Evolutionary conservation across 257 asterid genomes (phyloP), one percentile per base, ranked within the genome.

Genomic region (Parsonsia alboflavescens): DNA sequence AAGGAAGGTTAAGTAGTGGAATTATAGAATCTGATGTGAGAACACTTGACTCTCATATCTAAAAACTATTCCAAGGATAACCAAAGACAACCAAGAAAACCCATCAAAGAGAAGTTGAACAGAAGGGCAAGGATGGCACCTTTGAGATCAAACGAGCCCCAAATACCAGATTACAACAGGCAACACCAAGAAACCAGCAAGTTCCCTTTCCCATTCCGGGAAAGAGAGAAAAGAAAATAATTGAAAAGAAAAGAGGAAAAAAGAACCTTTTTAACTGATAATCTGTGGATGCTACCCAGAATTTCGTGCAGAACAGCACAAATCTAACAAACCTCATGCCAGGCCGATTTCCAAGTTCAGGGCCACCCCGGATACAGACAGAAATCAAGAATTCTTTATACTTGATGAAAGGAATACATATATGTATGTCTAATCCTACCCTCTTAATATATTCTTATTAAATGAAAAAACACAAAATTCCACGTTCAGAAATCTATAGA

Each of bases 251-350:
- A n/a, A n/a, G n/a, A 26, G 11, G 15, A 12, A 45, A 53, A n/a
- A 33, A 11, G 15, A 10, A 39, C 45, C 28, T 22, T 30, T 50
- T 22, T 50, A 22, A 28, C 44, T 4, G 67, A 16, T 17, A 39
- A 41, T 28, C 50, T 28, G 72, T 30, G 21, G 73, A 50, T 22
- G 44, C 36, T 53, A 30, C 78, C 71, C 70, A 80, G 73, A 44
- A 46, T 75, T 70, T 48, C 46, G 78, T 64, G 85, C 86, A n/a
- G 57, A 74, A 81, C 84, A 87, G 87, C 83, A 48, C 71, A 58
- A 78, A 82, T 72, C 75, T 77, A 74, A 87, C 73, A 41, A 77
- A 72, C 73, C 50, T 68, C 80, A 71, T 70, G 85, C 77, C 52
- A 7, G 58, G 64, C 58, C 68, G 48, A 30, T 75, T 75, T 64